phyloP scores from a whole-genome alignment of 352 stramenopile genomes.

The Peronospora destructor region DNA sequence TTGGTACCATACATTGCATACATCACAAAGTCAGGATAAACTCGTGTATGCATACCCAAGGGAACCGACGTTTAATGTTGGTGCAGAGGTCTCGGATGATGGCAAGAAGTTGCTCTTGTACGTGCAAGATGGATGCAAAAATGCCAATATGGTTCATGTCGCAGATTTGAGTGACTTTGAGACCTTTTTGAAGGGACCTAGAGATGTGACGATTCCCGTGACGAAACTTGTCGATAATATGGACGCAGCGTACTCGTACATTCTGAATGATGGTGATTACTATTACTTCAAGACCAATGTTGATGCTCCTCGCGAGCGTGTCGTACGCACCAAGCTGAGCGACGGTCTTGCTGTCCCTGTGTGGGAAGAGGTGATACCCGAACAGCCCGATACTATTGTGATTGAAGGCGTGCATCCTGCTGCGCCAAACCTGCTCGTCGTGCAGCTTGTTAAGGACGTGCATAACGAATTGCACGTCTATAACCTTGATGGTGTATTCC shows the following conservation, averaged over 20 bases:
- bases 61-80: conserved; percentile 67
- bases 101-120: conserved; percentile 71
- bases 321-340: conserved; percentile 49
- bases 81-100: conserved; percentile 65
- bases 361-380: conserved; percentile 80
- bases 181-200: conserved; percentile 32
- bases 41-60: conserved; percentile 71
- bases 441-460: conserved; percentile 80
- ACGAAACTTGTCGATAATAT: conserved; percentile 85
- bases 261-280: conserved; percentile 80
- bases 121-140: conserved; percentile 83
- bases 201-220: conserved; percentile 34
- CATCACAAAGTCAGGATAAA: conserved; percentile 59
- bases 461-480: conserved; percentile 75
- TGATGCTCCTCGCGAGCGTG: conserved; percentile 70
- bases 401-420: conserved; percentile 65
- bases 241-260: conserved; percentile 77
- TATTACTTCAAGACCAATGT: conserved; percentile 87
- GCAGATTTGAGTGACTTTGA: conserved; percentile 51
- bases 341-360: conserved; percentile 18
- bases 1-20: conserved; percentile 75
- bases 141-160: conserved; percentile 84
- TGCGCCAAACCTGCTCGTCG: conserved; percentile 57
- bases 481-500: conserved; percentile 63
- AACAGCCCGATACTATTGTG: conserved; percentile 67